Conservation (phyloP, 2,329 filamentous ascomycete species). For the Geosmithia morbida region DNA sequence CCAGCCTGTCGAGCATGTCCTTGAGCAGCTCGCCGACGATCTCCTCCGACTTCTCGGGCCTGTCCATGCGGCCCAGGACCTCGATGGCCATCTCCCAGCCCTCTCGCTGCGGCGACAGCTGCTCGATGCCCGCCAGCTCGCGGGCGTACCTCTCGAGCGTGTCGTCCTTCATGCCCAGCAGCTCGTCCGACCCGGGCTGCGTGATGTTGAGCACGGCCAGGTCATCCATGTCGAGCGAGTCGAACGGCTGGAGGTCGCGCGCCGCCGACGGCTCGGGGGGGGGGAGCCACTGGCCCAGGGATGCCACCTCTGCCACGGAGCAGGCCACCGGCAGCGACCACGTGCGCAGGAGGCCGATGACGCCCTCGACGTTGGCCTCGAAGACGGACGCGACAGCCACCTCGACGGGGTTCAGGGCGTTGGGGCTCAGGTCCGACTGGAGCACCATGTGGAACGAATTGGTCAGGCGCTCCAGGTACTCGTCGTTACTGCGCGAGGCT, state of each 20-base stretch:
- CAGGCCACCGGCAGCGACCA: slow-evolving; percentile 74
- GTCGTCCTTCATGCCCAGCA: slow-evolving; percentile 61
- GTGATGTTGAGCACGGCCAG: slow-evolving; percentile 66
- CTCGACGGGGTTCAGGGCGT: slow-evolving; percentile 62
- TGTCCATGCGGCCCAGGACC: slow-evolving; percentile 68
- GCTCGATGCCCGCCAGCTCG: slow-evolving; percentile 42
- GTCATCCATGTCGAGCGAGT: slow-evolving; percentile 68
- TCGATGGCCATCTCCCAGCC: slow-evolving; percentile 87
- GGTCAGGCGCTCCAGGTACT: slow-evolving; percentile 61
- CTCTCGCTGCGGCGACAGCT: slow-evolving; percentile 36
- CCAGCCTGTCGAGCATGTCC: slow-evolving; percentile 44
- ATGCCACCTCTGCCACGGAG: slow-evolving; percentile 70
- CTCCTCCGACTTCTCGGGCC: slow-evolving; percentile 53
- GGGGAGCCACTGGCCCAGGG: slow-evolving; percentile 71
- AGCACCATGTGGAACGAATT: slow-evolving; percentile 56
- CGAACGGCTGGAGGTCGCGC: slow-evolving; percentile 35
- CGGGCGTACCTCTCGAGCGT: slow-evolving; percentile 66
- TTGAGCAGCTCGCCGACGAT: slow-evolving; percentile 60
- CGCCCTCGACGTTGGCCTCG: slow-evolving; percentile 66
- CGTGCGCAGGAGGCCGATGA: slow-evolving; percentile 56
- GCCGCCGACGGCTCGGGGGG: slow-evolving; percentile 8
- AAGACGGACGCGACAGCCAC: slow-evolving; percentile 71
- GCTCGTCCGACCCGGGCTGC: slow-evolving; percentile 39
- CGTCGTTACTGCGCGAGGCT: slow-evolving; percentile 40
- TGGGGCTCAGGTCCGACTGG: slow-evolving; percentile 59